Base-by-base conservation (phyloP, 371 early-diverging fungal genomes). In the Mucor lusitanicus region DNA sequence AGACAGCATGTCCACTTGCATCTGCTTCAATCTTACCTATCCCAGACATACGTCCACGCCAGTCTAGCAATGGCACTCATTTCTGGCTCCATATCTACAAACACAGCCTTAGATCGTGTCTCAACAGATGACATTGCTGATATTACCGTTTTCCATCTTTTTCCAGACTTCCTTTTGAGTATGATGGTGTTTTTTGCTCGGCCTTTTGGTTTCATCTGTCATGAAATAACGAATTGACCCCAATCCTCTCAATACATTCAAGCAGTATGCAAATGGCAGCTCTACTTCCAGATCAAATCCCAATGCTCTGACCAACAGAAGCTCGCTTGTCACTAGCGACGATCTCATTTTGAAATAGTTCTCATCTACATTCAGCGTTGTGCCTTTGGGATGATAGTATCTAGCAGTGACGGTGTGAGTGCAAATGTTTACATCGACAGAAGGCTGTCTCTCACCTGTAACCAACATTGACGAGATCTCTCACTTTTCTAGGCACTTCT, bases 401-500 rank as follows among this genome's bases (percentile, higher is more conserved):
- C 80, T 79, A 53, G 30, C 15, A 25, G 39, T 3, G 6, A 23
- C 23, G 21, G 50, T 50, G 12, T 50, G 12, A 50, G 23, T 50
- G 23, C 13, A 50, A 25, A 9, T 50, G 50, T 25, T 12, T 50
- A 50, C 25, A 37, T 37, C 1, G 8, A 37, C 13, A 37, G 3
- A 30, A 17, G 33, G 27, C 3, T 13, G 28, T 65, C 39, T 70
- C n/a, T n/a, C n/a, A 76, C 83, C 83, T 65, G 60, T 84, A 84
- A 3, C 84, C 78, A 21, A 85, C 86, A 68, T 87, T 87, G 56
- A 87, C 81, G 9, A 87, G 40, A 72, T 87, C 88, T 35, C 88
- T 76, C 39, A 87, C 77, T 72, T 87, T 87, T 37, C 86, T 73
- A 19, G 81, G 80, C 5, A 78, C 77, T 59, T 87, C 88, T 8